These are phyloP conservation scores for Mortierella sp. DNA, from an alignment of 371 early-diverging fungal genomes.

Conservation along the genomic window DNA sequence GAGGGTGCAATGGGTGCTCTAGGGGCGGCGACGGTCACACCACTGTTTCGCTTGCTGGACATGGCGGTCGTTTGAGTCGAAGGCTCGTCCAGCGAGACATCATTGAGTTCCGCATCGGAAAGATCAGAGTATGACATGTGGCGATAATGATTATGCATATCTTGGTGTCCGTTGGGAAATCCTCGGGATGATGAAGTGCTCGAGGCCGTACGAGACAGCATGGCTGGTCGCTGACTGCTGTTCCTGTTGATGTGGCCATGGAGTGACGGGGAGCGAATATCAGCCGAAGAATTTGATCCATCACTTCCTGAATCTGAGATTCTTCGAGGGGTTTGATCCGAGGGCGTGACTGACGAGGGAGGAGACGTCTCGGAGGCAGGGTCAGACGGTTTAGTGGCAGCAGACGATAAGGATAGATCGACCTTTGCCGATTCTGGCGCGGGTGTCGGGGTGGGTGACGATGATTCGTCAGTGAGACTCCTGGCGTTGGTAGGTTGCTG, in stretches of 20 bases:
- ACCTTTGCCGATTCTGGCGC: too few species aligned
- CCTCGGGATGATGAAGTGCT: constrained; percentile 17
- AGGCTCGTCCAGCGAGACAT: constrained; percentile 45
- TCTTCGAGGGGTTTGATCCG: constrained; percentile 1
- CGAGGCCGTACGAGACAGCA: constrained; percentile 20
- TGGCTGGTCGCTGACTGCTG: constrained; percentile 10
- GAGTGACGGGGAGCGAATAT: constrained; percentile 6
- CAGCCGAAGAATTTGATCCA: constrained; percentile 17
- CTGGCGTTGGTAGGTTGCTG: constrained; percentile 7
- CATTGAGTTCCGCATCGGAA: constrained; percentile 44
- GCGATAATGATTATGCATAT: constrained; percentile 5
- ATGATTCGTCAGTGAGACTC: neutral
- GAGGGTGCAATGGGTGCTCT: constrained; percentile 18
- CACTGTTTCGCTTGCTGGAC: constrained; percentile 13
- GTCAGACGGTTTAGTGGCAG: neutral
- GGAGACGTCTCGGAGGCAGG: neutral
- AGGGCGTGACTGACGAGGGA: neutral
- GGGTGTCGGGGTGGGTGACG: neutral
- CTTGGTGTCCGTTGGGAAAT: constrained; percentile 12
- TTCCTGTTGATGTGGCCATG: constrained; percentile 5
- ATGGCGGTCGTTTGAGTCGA: constrained; percentile 7
- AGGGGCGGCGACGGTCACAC: constrained; percentile 14
- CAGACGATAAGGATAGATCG: constrained; percentile 2
- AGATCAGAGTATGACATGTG: constrained; percentile 25
- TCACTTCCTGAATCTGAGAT: constrained; percentile 37